These are phyloP conservation scores for Hymenoscyphus repandus DNA, from an alignment of 2,329 filamentous ascomycete species.

Conservation along the genomic window DNA sequence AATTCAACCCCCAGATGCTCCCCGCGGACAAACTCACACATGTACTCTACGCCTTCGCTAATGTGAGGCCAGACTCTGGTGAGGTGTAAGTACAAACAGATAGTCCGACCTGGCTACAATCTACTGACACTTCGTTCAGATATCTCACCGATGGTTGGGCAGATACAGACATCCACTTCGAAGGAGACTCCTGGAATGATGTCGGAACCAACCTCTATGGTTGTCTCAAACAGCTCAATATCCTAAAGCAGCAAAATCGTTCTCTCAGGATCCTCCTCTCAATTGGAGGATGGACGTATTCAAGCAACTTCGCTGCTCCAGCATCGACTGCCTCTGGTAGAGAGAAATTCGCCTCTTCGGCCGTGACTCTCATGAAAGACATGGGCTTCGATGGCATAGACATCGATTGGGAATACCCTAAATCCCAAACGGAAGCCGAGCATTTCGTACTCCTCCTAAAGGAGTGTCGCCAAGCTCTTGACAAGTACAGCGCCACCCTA, in stretches of 20 bases:
- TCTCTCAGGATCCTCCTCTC: conserved; percentile 81
- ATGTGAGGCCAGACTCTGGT: conserved; percentile 71
- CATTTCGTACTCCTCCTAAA: conserved; percentile 55
- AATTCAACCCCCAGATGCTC: conserved; percentile 80
- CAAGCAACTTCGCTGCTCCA: conserved; percentile 71
- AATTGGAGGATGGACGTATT: conserved; percentile 92
- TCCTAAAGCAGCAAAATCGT: conserved; percentile 76
- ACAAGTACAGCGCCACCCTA: conserved; percentile 47
- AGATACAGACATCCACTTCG: conserved; percentile 54
- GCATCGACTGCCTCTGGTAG: conserved; percentile 67
- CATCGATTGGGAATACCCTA: conserved; percentile 65
- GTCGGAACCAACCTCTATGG: conserved; percentile 78
- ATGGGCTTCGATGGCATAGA: conserved; percentile 72
- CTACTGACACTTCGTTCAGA: conserved; percentile 9
- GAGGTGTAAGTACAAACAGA: conserved; percentile 55
- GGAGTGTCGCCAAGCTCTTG: conserved; percentile 51
- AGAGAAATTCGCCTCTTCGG: conserved; percentile 64
- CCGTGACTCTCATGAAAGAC: conserved; percentile 71
- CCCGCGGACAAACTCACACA: conserved; percentile 80
- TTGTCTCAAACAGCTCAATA: conserved; percentile 80
- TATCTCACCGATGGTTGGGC: conserved; percentile 58
- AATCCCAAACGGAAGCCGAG: conserved; percentile 47
- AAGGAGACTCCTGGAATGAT: conserved; percentile 66
- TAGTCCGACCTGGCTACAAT: background rate
- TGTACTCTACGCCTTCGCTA: conserved; percentile 85